A percentile compares a stretch with the other conserved stretches of the same genome.
Conservation (phyloP, 202 grass and related monocot genomes). For the Schoenoplectus tabernaemontani region DNA sequence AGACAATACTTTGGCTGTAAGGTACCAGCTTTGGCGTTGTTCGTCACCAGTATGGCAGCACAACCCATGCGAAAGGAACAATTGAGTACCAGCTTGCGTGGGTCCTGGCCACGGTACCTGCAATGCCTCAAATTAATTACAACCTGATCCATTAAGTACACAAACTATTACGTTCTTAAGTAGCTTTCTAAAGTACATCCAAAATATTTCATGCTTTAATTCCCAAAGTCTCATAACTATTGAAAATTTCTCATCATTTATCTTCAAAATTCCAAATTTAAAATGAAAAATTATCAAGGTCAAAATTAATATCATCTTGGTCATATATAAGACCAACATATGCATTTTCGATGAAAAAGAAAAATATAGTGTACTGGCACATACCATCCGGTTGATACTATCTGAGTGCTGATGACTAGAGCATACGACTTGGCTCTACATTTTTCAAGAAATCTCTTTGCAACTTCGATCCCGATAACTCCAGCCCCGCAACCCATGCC, state of each 20-base stretch:
- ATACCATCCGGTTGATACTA: slow-evolving; percentile 48
- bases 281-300: background rate
- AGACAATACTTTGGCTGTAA: slow-evolving; percentile 39
- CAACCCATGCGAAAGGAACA: slow-evolving; percentile 75
- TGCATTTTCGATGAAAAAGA: background rate
- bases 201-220: background rate
- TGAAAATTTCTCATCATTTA: background rate
- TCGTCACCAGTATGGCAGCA: slow-evolving; percentile 31
- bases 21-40: background rate
- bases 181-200: background rate
- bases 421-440: slow-evolving; percentile 25
- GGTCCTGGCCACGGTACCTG: slow-evolving; percentile 45
- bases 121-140: background rate
- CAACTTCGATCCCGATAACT: slow-evolving; percentile 43
- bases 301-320: background rate
- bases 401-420: slow-evolving; percentile 53
- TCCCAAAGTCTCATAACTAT: background rate
- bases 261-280: background rate
- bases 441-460: slow-evolving; percentile 13
- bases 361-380: too few relatives aligned
- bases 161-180: background rate
- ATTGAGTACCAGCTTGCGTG: slow-evolving; percentile 55
- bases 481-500: slow-evolving; percentile 70
- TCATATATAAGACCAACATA: background rate
- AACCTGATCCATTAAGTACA: background rate